Base-by-base conservation (phyloP, 2,329 filamentous ascomycete species). In the Phaeomoniella chlamydospora region DNA sequence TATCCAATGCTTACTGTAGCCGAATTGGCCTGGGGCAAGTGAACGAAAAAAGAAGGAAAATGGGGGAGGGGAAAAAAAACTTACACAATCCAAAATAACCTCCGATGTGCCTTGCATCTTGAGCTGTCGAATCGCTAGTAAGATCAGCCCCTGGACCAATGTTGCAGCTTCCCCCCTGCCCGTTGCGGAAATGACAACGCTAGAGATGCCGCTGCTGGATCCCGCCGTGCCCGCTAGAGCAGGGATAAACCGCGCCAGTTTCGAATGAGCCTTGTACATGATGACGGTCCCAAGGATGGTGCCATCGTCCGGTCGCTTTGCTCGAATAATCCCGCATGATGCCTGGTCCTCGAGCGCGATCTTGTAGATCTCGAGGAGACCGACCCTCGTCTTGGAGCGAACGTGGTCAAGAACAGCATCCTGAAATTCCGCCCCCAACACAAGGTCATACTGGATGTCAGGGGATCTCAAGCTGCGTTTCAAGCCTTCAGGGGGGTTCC, bases 51-150 rank as follows among this genome's bases (percentile, higher is more conserved):
- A 33, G 32, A 35, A 15, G 26, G 17, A 26, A 15, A 31, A 35
- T 11, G 12, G 14, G 17, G 35, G 34, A 19, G 15, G 13, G 30
- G 38, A 16, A 17, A 18, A 22, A 29, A 26, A 34, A 67, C 78
- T 65, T 61, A 90, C 84, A 72, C 82, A 87, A 54, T 85, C 84
- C 39, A 93, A 57, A 33, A 92, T 64, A 36, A 79, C 81, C 40
- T 76, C 76, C 43, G 72, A 70, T 35, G 80, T 77, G 41, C 80
- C 82, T 51, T 87, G 74, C 46, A 72, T 72, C 56, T 87, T 88
- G 54, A 85, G 81, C 58, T 90, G 84, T 39, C 81, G 72, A 48
- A 90, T 75, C 1, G 81, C 83, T 60, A 93, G 74, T 41, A 92
- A 58, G 11, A 84, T 80, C 43, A 93, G 58, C 0, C 84, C 84